Evolutionary conservation across 495 filamentous ascomycete species (phyloP).

Genomic region (Aspergillus panamensis): DNA sequence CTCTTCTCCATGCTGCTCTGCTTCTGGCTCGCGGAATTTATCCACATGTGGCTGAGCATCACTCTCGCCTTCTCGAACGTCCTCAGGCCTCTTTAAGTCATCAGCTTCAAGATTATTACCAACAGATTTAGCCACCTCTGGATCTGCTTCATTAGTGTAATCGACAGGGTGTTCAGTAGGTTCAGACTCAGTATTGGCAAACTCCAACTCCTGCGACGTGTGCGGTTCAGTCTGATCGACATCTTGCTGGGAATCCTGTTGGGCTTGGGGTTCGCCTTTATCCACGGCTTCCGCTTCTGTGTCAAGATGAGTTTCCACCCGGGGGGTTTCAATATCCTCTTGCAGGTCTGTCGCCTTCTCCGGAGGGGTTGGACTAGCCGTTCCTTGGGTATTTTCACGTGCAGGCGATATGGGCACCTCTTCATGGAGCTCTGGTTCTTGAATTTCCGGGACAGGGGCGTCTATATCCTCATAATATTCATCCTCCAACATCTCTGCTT

Average conservation of each 20-base stretch:
- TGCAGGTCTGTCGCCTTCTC: slow-evolving; percentile 13
- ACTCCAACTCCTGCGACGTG: slow-evolving; percentile 3
- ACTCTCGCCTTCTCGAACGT: slow-evolving; percentile 9
- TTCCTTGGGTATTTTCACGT: slow-evolving; percentile 13
- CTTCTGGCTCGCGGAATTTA: slow-evolving; percentile 7
- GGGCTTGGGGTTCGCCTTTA: slow-evolving; percentile 1
- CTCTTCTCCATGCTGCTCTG: slow-evolving; percentile 14
- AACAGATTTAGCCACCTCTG: slow-evolving; percentile 2
- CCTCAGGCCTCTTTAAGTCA: slow-evolving; percentile 10
- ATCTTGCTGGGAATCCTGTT: slow-evolving; percentile 19
- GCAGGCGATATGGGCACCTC: slow-evolving; percentile 18
- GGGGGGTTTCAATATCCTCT: slow-evolving; percentile 12
- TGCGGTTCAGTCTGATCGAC: slow-evolving; percentile 20
- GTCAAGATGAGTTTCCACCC: slow-evolving; percentile 11
- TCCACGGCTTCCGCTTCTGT: slow-evolving; percentile 1
- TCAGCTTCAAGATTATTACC: slow-evolving; percentile 1
- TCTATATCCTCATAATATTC: slow-evolving; percentile 38
- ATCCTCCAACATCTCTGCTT: slow-evolving; percentile 45
- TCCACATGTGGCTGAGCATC: slow-evolving; percentile 7
- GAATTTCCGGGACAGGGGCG: slow-evolving; percentile 28
- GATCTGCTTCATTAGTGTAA: slow-evolving; percentile 25
- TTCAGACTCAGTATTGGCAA: slow-evolving; percentile 4
- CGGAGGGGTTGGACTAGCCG: background rate
- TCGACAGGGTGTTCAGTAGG: slow-evolving; percentile 17
- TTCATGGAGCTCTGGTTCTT: slow-evolving; percentile 27